Evolutionary conservation across 2,329 filamentous ascomycete genomes (phyloP).

Genomic region (Fusarium foetens): DNA sequence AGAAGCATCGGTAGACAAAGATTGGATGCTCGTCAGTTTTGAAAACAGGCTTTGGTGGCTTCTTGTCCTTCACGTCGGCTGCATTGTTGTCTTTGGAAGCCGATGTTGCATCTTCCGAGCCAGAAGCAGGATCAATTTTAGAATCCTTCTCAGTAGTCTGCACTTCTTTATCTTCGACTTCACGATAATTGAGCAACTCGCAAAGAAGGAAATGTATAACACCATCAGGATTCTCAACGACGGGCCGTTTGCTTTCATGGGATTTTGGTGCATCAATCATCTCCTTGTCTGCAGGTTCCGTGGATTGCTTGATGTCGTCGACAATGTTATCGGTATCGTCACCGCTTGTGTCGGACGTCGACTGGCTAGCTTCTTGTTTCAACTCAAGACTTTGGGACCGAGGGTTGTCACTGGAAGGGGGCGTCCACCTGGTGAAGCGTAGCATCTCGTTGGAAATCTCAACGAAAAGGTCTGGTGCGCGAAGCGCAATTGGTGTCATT

Average conservation of each 20-base stretch:
- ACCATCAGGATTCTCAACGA: constrained; percentile 92
- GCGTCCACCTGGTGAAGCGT: constrained; percentile 72
- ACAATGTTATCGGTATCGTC: constrained; percentile 25
- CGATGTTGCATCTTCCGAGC: constrained; percentile 38
- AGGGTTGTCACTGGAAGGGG: constrained; percentile 49
- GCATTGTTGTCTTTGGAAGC: constrained; percentile 46
- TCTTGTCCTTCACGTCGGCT: constrained; percentile 66
- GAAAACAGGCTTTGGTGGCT: constrained; percentile 77
- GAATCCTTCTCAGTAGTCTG: constrained; percentile 55
- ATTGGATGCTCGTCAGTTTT: constrained; percentile 94
- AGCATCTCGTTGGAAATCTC: constrained; percentile 87
- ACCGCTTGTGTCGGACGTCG: constrained; percentile 23
- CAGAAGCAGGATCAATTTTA: constrained; percentile 50
- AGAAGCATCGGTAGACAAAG: constrained; percentile 95
- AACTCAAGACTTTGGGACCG: constrained; percentile 53
- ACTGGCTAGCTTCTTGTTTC: constrained; percentile 50
- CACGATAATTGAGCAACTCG: constrained; percentile 89
- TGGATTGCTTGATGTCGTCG: constrained; percentile 66
- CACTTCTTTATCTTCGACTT: constrained; percentile 86
- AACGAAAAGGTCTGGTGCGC: constrained; percentile 86
- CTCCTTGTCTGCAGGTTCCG: constrained; percentile 67
- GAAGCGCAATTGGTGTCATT: constrained; percentile 81
- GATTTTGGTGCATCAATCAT: constrained; percentile 73
- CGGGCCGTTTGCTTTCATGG: constrained; percentile 79
- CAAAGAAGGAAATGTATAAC: constrained; percentile 95